Evolutionary conservation across 306 rosid species (phyloP), one percentile per base, ranked within the genome.

Genomic region (Lathyrus tuberosus): DNA sequence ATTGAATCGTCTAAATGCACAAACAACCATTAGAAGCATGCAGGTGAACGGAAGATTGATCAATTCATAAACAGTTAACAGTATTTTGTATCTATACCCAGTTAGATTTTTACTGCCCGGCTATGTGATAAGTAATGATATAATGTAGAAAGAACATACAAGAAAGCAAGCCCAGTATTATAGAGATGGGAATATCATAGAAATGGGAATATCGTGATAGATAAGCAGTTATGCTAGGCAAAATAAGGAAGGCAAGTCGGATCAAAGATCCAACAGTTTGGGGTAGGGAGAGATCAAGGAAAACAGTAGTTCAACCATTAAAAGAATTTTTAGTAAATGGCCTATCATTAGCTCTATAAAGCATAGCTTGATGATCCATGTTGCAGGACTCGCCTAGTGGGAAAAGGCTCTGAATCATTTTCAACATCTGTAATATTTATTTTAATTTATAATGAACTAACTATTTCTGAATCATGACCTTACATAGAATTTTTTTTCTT

Each of bases 401-500:
- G 20, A 57, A 54, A 26, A 57, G 40, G 40, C 63, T 4, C 62
- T 15, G 61, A 12, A 24, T 54, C 61, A 22, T 22, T 58, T 37
- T 41, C 62, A 11, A 58, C 33, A 53, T 40, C 48, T 64, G 30
- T 16, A 65, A 38, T 9, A 12, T 17, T n/a, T 13, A 48, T 46
- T 12, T 37, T 10, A 38, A 52, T 30, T 6, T 58, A 35, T 24
- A 54, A 18, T 51, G 48, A 30, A 43, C 6, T 18, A 16, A 52
- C 37, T 20, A 64, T 44, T 74, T 35, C 41, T 41, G 15, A 75
- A n/a, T 18, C 65, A 44, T 58, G 44, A 48, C 41, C 30, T 43
- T 31, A 33, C 44, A 31, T 66, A 12, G 20, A 52, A 31, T 18
- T 53, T 17, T 22, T n/a, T 54, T 69, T 20, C 33, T 49, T 16